Conservation (phyloP, 805 yeast genomes). For the Metschnikowia vanudenii region DNA sequence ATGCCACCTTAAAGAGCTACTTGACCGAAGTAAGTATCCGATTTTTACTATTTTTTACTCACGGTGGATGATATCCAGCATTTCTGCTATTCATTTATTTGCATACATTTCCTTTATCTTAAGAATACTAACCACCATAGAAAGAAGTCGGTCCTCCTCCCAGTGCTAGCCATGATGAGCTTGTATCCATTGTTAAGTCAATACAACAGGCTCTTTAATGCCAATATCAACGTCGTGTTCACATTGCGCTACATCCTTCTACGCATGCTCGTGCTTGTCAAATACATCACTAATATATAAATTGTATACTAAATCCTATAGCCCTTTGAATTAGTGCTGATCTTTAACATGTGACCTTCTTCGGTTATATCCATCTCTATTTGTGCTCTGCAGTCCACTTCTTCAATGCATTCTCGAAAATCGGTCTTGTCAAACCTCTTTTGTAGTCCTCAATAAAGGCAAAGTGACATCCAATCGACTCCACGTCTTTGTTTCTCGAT, state of each 20-base stretch:
- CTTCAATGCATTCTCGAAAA: slow-evolving; percentile 47
- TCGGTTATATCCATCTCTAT: neutral
- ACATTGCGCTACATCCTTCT: slow-evolving; percentile 9
- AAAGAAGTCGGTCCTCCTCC: slow-evolving; percentile 48
- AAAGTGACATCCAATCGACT: slow-evolving; percentile 66
- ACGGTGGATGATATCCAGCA: neutral
- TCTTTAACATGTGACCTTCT: neutral
- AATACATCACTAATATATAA: slow-evolving; percentile 6
- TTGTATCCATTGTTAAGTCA: slow-evolving; percentile 47
- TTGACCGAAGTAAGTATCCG: slow-evolving; percentile 13
- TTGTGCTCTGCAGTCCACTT: slow-evolving; percentile 24
- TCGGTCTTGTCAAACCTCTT: slow-evolving; percentile 53
- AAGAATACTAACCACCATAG: slow-evolving; percentile 28
- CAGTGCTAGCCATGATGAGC: slow-evolving; percentile 45
- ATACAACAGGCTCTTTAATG: slow-evolving; percentile 26
- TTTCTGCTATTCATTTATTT: neutral
- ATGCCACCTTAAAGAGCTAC: slow-evolving; percentile 7
- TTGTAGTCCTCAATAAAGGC: slow-evolving; percentile 58
- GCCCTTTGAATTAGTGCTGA: neutral
- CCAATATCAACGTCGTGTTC: slow-evolving; percentile 6
- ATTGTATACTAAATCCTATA: neutral
- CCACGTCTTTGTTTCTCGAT: slow-evolving; percentile 72
- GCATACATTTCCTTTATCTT: neutral
- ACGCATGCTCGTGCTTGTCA: slow-evolving; percentile 8
- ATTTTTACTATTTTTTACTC: neutral